Conservation (phyloP, 345 rosid species). For the Noccaea bulbosa region DNA sequence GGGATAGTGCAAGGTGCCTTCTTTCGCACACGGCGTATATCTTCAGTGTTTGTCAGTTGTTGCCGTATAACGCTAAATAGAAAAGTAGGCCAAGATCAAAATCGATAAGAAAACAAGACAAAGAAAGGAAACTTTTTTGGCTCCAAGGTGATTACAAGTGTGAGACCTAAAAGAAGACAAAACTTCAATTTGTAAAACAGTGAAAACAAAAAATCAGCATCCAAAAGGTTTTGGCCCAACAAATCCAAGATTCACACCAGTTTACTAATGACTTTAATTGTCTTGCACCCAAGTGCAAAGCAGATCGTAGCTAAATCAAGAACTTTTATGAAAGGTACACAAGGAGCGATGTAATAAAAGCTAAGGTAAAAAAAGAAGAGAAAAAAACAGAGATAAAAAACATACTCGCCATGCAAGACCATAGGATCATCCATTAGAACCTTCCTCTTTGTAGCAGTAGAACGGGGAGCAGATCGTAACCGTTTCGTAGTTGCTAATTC, state of each 20-base stretch:
- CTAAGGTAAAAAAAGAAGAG: neutral
- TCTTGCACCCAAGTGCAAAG: constrained; percentile 26
- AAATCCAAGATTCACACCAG: constrained; percentile 5
- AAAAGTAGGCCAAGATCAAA: constrained; percentile 39
- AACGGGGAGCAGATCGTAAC: constrained; percentile 55
- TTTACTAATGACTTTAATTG: neutral
- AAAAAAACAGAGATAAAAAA: constrained; percentile 25
- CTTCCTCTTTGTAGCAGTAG: constrained; percentile 81
- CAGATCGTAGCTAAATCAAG: constrained; percentile 13
- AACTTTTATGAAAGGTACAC: constrained; percentile 9
- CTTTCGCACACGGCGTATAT: constrained; percentile 89
- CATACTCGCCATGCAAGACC: constrained; percentile 99
- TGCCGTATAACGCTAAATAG: constrained; percentile 77
- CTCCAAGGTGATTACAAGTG: neutral
- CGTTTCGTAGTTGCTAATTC: constrained; percentile 73
- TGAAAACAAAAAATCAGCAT: neutral
- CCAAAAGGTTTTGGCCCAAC: constrained; percentile 10
- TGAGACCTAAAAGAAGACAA: constrained; percentile 27
- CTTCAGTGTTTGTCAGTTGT: constrained; percentile 85
- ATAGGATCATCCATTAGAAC: constrained; percentile 88
- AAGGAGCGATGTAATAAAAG: constrained; percentile 3
- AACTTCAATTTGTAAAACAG: constrained; percentile 17
- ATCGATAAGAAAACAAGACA: constrained; percentile 25
- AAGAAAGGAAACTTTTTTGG: neutral
- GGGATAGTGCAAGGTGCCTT: constrained; percentile 97